Base-by-base conservation (phyloP, 352 stramenopile genomes). In the Phytophthora pluvialis region DNA sequence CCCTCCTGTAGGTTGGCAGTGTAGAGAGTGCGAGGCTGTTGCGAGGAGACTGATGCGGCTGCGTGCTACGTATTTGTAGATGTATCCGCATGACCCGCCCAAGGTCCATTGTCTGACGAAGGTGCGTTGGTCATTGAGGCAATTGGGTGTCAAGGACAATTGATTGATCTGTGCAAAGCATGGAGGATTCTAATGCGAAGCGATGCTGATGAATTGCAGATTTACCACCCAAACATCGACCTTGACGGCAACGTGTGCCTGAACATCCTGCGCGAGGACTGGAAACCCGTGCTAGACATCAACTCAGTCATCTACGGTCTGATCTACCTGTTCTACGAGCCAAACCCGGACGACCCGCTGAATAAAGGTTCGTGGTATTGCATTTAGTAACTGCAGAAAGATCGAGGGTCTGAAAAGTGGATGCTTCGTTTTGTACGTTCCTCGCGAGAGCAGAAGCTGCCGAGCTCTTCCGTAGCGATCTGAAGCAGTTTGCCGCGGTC, bases 261-360 rank as follows among this genome's bases (percentile, higher is more conserved):
- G 32, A 98, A 98, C 78, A 98, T 98, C 66, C 77, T 99, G 49
- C 88, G 97, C 42, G 97, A 99, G 69, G 97, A 99, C 89, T 99
- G 97, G 97, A 99, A 99, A 73, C 97, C 84, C 16, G 97, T 99
- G 46, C 79, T 99, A 63, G 97, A 99, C 81, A 99, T 99, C 75
- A 99, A 99, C 80, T 95, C 96, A 18, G 97, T 99, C 70, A 99
- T 99, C 77, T 99, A 99, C 80, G 96, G 97, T 45, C 78, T 99
- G 43, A 99, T 99, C 82, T 99, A 99, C 75, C 81, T 99, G 42
- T 99, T 99, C 81, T 99, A 99, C 78, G 97, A 99, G 73, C 97
- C 97, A 35, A 99, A 99, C 83, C 96, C 97, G 26, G 97, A 99
- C 74, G 97, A 99, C 73, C 97, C 97, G 25, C 86, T 99, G 45